Conservation (phyloP, 2,329 filamentous ascomycete genomes). For the Xylaria sp. region DNA sequence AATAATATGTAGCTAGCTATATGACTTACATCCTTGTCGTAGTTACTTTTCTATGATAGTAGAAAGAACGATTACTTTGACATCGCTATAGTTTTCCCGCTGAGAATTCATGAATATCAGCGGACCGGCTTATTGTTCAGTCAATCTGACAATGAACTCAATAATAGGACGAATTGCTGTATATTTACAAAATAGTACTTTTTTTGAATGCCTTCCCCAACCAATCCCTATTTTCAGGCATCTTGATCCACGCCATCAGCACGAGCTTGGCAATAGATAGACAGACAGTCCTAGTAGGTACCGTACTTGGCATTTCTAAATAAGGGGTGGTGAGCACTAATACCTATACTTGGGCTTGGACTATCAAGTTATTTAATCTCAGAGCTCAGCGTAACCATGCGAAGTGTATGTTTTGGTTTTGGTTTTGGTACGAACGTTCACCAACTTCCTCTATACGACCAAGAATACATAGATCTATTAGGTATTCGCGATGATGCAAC, state of each 20-base stretch:
- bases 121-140: background rate
- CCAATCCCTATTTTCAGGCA: background rate
- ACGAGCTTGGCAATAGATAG: slow-evolving; percentile 7
- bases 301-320: background rate
- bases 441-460: background rate
- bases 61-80: background rate
- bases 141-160: background rate
- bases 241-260: slow-evolving; percentile 10
- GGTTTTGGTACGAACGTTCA: background rate
- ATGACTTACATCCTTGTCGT: background rate
- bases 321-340: slow-evolving; percentile 4
- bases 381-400: background rate
- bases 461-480: background rate
- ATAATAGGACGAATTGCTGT: background rate
- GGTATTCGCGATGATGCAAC: slow-evolving; percentile 3
- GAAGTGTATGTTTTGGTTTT: background rate
- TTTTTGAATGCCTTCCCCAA: background rate
- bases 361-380: background rate
- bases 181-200: background rate
- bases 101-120: background rate
- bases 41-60: background rate
- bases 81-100: background rate
- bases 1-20: background rate
- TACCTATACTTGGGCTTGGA: too few relatives aligned
- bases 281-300: background rate